Conservation (phyloP, 176 grass and related monocot genomes). For the Triticum timopheevii region DNA sequence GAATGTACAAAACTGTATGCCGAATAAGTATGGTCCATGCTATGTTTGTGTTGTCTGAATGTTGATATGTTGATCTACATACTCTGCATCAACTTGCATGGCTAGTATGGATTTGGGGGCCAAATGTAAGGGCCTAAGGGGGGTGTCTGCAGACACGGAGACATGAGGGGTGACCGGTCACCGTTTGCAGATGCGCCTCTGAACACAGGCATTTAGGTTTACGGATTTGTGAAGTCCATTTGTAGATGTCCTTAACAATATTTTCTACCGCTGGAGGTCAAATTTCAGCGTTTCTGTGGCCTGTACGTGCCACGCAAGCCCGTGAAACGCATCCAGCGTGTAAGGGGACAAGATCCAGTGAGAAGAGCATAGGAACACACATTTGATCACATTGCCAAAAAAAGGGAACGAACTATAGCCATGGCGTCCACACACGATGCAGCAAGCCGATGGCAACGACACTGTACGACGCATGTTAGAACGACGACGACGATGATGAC, state of each 20-base stretch:
- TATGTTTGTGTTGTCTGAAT: too few species aligned
- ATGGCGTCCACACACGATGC: neutral
- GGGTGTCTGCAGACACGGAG: too few species aligned
- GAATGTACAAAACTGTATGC: too few species aligned
- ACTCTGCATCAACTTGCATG: too few species aligned
- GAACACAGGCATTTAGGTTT: too few species aligned
- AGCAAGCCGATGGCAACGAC: neutral
- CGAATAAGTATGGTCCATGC: too few species aligned
- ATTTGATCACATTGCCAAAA: conserved; percentile 15
- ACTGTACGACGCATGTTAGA: conserved; percentile 4
- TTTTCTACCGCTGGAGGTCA: neutral
- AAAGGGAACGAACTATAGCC: neutral
- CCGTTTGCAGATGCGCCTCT: too few species aligned
- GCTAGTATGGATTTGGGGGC: too few species aligned
- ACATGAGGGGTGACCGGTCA: too few species aligned
- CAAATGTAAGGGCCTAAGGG: too few species aligned
- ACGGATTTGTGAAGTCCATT: too few species aligned
- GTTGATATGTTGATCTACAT: too few species aligned
- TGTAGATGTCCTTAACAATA: neutral
- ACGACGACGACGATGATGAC: neutral
- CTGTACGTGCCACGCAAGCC: neutral
- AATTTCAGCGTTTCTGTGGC: neutral
- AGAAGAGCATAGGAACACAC: neutral
- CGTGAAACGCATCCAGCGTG: neutral
- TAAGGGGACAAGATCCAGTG: neutral